Conservation (phyloP, 768 basidiomycete species). For the Lactarius hengduanensis region DNA sequence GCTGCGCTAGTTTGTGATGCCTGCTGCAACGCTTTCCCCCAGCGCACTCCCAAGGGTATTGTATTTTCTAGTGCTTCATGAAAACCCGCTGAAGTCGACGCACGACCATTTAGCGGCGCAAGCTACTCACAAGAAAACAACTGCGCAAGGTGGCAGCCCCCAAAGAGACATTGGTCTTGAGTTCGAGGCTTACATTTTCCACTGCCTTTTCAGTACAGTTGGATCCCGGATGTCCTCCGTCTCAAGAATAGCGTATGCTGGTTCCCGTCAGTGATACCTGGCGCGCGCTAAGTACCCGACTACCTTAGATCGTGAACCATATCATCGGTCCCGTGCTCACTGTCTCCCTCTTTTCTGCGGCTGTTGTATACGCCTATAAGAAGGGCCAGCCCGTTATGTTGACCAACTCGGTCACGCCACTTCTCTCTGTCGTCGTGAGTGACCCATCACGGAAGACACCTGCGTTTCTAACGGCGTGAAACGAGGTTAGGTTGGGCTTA, state of each 20-base stretch:
- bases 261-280: slow-evolving; percentile 3
- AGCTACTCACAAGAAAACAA: slow-evolving; percentile 24
- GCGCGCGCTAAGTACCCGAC: slow-evolving; percentile 17
- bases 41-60: background rate
- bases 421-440: slow-evolving; percentile 86
- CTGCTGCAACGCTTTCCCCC: background rate
- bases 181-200: background rate
- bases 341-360: slow-evolving; percentile 69
- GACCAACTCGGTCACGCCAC: slow-evolving; percentile 82
- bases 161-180: background rate
- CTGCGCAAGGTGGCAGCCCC: slow-evolving; percentile 28
- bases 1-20: slow-evolving; percentile 5
- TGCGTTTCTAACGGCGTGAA: slow-evolving; percentile 4
- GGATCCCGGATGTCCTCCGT: slow-evolving; percentile 86
- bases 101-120: slow-evolving; percentile 14
- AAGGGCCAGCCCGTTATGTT: slow-evolving; percentile 60
- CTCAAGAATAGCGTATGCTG: slow-evolving; percentile 74
- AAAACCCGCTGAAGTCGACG: background rate
- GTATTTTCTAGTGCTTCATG: background rate
- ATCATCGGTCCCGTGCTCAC: slow-evolving; percentile 83
- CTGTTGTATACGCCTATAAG: slow-evolving; percentile 57
- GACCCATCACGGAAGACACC: background rate
- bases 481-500: slow-evolving; percentile 72
- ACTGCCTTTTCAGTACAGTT: slow-evolving; percentile 60
- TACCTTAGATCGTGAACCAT: slow-evolving; percentile 58